These are phyloP conservation scores for Caryopteris hybrid DNA, from an alignment of 305 asterid genomes.

Conservation along the genomic window DNA sequence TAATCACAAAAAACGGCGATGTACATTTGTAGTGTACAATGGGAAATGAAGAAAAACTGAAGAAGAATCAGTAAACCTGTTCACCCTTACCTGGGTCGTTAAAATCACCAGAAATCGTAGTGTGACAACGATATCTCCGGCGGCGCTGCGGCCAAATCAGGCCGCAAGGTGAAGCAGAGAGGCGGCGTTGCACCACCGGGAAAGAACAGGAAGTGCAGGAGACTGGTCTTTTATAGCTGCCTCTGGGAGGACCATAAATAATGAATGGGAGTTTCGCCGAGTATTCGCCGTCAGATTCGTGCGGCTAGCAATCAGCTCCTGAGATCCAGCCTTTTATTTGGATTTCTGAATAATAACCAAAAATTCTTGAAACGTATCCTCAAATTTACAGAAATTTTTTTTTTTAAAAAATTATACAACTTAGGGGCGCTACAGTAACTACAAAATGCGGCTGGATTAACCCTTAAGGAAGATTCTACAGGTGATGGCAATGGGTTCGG, in stretches of 20 bases:
- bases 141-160: background rate
- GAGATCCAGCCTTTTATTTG: conserved; percentile 1
- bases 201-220: background rate
- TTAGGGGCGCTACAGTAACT: background rate
- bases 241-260: background rate
- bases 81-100: background rate
- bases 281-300: background rate
- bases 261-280: background rate
- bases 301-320: background rate
- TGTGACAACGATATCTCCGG: background rate
- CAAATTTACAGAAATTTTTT: background rate
- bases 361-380: background rate
- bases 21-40: background rate
- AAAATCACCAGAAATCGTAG: background rate
- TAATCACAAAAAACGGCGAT: background rate
- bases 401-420: background rate
- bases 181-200: background rate
- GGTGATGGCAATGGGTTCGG: background rate
- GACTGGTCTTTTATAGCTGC: background rate
- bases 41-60: background rate
- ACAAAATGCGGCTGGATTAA: background rate
- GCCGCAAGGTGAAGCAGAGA: background rate
- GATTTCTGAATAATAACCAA: background rate
- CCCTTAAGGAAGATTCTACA: background rate
- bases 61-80: background rate